Evolutionary conservation across 345 rosid species (phyloP).

Genomic region (Stellera chamaejasme): DNA sequence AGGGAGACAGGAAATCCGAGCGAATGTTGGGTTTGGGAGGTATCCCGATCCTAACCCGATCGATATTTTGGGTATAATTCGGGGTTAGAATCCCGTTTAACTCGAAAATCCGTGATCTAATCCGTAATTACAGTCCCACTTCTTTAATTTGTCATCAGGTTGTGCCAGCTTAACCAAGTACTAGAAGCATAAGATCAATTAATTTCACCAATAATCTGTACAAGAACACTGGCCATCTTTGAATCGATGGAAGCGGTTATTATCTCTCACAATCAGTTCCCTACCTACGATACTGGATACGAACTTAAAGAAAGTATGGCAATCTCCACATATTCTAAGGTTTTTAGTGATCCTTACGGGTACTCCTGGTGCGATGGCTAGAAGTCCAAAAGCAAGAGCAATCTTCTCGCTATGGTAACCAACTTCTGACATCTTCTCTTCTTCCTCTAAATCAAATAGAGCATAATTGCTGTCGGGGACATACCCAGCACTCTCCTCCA

Average conservation of each 20-base stretch:
- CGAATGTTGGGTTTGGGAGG: too few species aligned
- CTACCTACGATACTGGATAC: conserved; percentile 46
- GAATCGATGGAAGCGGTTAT: conserved; percentile 68
- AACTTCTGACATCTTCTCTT: conserved; percentile 66
- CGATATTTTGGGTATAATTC: too few species aligned
- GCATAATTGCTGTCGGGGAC: conserved; percentile 48
- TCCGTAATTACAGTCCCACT: too few species aligned
- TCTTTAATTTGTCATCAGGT: too few species aligned
- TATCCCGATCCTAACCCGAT: too few species aligned
- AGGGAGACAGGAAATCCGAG: too few species aligned
- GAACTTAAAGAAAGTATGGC: conserved; percentile 71
- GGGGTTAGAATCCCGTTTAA: too few species aligned
- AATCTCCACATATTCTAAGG: conserved; percentile 82
- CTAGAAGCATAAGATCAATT: too few species aligned
- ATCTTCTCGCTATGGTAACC: conserved; percentile 77
- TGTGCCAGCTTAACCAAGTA: too few species aligned
- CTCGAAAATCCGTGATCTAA: too few species aligned
- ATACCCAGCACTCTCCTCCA: conserved; percentile 58
- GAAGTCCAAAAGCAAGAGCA: conserved; percentile 73
- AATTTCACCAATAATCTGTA: conserved; percentile 59
- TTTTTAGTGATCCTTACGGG: conserved; percentile 83
- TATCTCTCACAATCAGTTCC: conserved; percentile 72
- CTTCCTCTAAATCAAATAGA: conserved; percentile 80
- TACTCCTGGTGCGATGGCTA: conserved; percentile 42
- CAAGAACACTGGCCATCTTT: conserved; percentile 52